Base-by-base conservation (phyloP, 2,329 filamentous ascomycete species). In the Cordyceps tenuipes region DNA sequence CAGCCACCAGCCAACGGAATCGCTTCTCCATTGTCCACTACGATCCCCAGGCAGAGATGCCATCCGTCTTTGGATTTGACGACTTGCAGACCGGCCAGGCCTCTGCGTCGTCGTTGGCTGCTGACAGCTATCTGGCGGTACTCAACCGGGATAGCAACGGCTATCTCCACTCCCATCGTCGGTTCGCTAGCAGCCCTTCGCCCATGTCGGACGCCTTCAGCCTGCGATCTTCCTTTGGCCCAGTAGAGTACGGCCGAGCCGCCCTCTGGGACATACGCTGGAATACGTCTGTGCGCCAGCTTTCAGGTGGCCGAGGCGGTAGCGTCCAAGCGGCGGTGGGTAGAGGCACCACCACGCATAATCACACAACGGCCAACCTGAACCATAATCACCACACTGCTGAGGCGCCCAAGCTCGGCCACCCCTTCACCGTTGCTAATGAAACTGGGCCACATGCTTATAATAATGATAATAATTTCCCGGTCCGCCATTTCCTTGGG, bases 221-320 rank as follows among this genome's bases (percentile, higher is more conserved):
- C 65, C 64, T 70, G 51, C 66, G 68, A 43, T 68, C 73, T 36
- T 67, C 73, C 49, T 63, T 69, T 41, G 75, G 75, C 53, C 69
- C 70, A 21, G 69, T 76, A 57, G 67, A 74, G 44, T 75, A 73
- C 50, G 75, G 74, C 3, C 72, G 77, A 58, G 74, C 75, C 6
- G 71, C 74, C 2, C 60, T 77, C 13, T 60, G 77, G 9, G 72
- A 76, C 43, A 67, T 76, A 66, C 66, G 69, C 12, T 64, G 39
- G 3, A 43, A 3, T 15, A 43, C 66, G 3, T 67, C 71, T 3
- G 62, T 65, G 13, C 63, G 34, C 7, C 34, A 3, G 34, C 34
- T 10, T 36, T 36, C 34, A 36, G 34, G 34, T 36, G 34, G 34
- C 34, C 34, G 34, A 13, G 34, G 34, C 34, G 34, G 5, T 36